These are phyloP conservation scores for Colletotrichum coccodes DNA, from an alignment of 2,329 filamentous ascomycete species.

Conservation along the genomic window DNA sequence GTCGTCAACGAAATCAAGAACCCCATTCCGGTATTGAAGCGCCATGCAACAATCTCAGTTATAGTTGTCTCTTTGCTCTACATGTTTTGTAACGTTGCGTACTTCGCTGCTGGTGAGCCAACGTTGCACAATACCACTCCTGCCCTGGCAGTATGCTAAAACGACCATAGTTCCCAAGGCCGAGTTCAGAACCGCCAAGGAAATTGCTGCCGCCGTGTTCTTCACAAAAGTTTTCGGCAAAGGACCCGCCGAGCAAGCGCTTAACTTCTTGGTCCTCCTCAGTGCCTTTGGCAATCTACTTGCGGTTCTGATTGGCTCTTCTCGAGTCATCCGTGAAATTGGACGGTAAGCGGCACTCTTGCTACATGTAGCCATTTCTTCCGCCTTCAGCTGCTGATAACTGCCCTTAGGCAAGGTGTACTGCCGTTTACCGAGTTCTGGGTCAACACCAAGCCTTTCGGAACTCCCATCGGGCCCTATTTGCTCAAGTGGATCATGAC, in stretches of 20 bases:
- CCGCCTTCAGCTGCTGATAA: background rate
- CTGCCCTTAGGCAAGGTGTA: slow-evolving; percentile 60
- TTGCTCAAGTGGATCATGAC: slow-evolving; percentile 67
- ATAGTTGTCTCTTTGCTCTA: slow-evolving; percentile 64
- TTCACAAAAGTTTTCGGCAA: slow-evolving; percentile 68
- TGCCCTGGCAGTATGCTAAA: too few relatives aligned
- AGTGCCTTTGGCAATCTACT: slow-evolving; percentile 69
- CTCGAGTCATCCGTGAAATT: slow-evolving; percentile 68
- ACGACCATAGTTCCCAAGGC: slow-evolving; percentile 58
- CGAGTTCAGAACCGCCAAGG: slow-evolving; percentile 59
- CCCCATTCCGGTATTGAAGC: slow-evolving; percentile 65
- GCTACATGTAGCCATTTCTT: too few relatives aligned
- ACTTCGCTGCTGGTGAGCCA: slow-evolving; percentile 53
- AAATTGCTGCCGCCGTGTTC: slow-evolving; percentile 67
- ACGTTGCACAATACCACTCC: too few relatives aligned
- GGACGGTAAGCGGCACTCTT: slow-evolving; percentile 49
- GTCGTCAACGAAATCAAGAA: slow-evolving; percentile 71
- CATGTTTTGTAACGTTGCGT: slow-evolving; percentile 68
- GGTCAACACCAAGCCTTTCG: slow-evolving; percentile 71
- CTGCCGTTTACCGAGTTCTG: slow-evolving; percentile 69
- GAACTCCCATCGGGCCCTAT: slow-evolving; percentile 70
- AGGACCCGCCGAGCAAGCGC: slow-evolving; percentile 57
- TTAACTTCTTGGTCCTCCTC: slow-evolving; percentile 67
- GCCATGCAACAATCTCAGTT: slow-evolving; percentile 59
- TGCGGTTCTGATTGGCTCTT: slow-evolving; percentile 63